These are phyloP conservation scores for Hippophae gyantsensis DNA, from an alignment of 306 rosid genomes.

Conservation along the genomic window DNA sequence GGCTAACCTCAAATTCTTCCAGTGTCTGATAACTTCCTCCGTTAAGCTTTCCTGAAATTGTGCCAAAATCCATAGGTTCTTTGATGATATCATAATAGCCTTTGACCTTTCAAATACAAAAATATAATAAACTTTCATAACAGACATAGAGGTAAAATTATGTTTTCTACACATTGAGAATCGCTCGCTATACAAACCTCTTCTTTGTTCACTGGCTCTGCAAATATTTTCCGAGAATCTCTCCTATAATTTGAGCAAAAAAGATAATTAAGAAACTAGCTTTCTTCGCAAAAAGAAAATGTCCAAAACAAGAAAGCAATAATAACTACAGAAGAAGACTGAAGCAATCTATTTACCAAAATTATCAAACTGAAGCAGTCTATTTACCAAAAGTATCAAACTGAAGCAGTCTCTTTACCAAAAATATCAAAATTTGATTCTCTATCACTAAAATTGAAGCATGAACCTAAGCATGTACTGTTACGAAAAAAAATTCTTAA, in stretches of 20 bases:
- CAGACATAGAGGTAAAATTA: background rate
- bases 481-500: background rate
- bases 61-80: constrained; percentile 24
- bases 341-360: background rate
- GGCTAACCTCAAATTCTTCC: constrained; percentile 24
- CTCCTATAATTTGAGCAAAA: constrained; percentile 7
- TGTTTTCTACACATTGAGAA: background rate
- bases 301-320: background rate
- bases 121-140: background rate
- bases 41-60: constrained; percentile 13
- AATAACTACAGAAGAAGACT: background rate
- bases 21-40: constrained; percentile 16
- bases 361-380: background rate
- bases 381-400: no score
- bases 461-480: no score
- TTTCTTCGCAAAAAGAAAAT: background rate
- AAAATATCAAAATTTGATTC: no score
- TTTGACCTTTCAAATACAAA: constrained; percentile 13
- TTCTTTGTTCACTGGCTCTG: constrained; percentile 13
- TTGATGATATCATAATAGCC: constrained; percentile 19
- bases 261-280: constrained; percentile 1
- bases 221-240: constrained; percentile 8
- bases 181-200: constrained; percentile 15
- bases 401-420: no score
- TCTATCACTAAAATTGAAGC: background rate